Evolutionary conservation across 1,284 basidiomycete genomes (phyloP).

Genomic region (Hypsizygus ulmarius): DNA sequence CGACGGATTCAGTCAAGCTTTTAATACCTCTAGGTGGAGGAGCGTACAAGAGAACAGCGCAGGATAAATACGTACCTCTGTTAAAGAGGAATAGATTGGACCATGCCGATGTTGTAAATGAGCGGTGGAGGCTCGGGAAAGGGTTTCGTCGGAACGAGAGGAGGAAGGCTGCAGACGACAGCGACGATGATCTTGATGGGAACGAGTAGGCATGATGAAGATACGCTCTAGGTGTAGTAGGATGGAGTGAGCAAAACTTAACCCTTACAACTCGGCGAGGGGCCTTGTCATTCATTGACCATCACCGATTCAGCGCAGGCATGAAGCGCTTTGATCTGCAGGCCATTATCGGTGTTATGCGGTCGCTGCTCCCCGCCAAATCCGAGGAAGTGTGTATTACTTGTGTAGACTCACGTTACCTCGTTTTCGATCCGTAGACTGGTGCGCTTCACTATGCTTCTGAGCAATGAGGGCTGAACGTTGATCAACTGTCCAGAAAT

Average conservation of each 20-base stretch:
- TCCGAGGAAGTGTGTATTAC: too few relatives aligned
- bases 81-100: slow-evolving; percentile 66
- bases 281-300: too few relatives aligned
- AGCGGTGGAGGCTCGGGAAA: slow-evolving; percentile 71
- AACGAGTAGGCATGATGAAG: slow-evolving; percentile 14
- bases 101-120: slow-evolving; percentile 71
- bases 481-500: slow-evolving; percentile 4
- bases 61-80: slow-evolving; percentile 61
- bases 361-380: too few relatives aligned
- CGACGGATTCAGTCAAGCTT: slow-evolving; percentile 25
- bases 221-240: not conserved
- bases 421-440: not conserved
- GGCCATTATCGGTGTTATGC: too few relatives aligned
- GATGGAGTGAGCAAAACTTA: too few relatives aligned
- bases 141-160: slow-evolving; percentile 38
- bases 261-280: too few relatives aligned
- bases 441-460: not conserved
- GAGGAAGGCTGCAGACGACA: slow-evolving; percentile 18
- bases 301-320: too few relatives aligned
- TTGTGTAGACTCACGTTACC: too few relatives aligned
- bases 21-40: slow-evolving; percentile 77
- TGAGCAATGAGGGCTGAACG: not conserved
- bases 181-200: slow-evolving; percentile 16
- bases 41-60: slow-evolving; percentile 49
- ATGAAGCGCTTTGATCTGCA: too few relatives aligned